phyloP scores from a whole-genome alignment of 805 yeast genomes.

The Wickerhamomyces canadensis region DNA sequence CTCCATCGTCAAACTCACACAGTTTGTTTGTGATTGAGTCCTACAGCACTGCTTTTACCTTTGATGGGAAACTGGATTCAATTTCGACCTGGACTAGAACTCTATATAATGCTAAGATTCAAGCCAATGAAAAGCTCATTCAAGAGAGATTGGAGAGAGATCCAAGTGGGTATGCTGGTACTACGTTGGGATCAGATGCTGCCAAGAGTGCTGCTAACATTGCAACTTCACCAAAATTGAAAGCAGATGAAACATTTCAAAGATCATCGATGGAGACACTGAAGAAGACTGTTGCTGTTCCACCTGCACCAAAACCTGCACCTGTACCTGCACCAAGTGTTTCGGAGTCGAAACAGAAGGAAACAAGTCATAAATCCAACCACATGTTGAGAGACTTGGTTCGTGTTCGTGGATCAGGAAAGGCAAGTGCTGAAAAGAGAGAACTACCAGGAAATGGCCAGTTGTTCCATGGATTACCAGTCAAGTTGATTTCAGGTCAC shows the following conservation, averaged over 20 bases:
- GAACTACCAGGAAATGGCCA: conserved; percentile 27
- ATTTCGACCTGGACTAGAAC: conserved; percentile 53
- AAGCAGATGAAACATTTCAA: neutral
- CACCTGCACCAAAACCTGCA: conserved; percentile 4
- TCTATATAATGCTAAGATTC: conserved; percentile 41
- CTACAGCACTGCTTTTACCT: conserved; percentile 45
- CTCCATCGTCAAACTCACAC: conserved; percentile 27
- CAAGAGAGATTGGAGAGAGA: conserved; percentile 21
- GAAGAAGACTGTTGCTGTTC: no score
- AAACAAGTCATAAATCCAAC: conserved; percentile 3
- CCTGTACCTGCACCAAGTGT: conserved; percentile 1
- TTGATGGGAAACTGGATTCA: conserved; percentile 49
- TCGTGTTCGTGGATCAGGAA: conserved; percentile 18
- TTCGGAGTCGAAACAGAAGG: neutral
- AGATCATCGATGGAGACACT: neutral
- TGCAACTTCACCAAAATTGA: conserved; percentile 18
- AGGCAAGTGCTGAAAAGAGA: conserved; percentile 5
- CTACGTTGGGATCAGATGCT: conserved; percentile 28
- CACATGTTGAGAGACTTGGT: conserved; percentile 30
- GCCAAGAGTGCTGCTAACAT: conserved; percentile 33
- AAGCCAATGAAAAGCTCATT: conserved; percentile 41
- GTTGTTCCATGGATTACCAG: conserved; percentile 31
- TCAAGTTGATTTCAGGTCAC: conserved; percentile 23
- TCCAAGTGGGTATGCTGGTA: conserved; percentile 28
- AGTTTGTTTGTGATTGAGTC: conserved; percentile 53